A percentile compares a stretch with the other conserved stretches of the same genome.
These are phyloP conservation scores for Naumovozyma dairenensis DNA, from an alignment of 805 yeast species.

Conservation along the genomic window DNA sequence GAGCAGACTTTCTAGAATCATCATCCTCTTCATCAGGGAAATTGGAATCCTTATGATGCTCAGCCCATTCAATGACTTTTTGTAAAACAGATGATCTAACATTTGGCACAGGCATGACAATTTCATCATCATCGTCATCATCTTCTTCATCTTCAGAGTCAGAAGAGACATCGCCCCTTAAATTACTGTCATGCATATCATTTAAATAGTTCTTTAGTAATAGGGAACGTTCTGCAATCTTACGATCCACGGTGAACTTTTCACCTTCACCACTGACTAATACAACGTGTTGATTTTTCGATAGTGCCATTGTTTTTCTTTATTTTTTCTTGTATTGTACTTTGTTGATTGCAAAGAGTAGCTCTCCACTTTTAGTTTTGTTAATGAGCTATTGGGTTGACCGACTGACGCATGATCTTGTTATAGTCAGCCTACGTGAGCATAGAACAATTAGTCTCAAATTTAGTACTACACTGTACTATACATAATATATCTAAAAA, in stretches of 20 bases:
- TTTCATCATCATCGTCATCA: slow-evolving; percentile 56
- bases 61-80: slow-evolving; percentile 94
- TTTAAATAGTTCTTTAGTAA: slow-evolving; percentile 79
- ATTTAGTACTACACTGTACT: no score
- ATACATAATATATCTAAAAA: no score
- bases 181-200: slow-evolving; percentile 49
- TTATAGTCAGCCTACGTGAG: no score
- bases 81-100: slow-evolving; percentile 79
- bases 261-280: slow-evolving; percentile 77
- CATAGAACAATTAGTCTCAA: no score
- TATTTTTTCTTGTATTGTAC: neutral
- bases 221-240: slow-evolving; percentile 79
- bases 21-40: slow-evolving; percentile 77
- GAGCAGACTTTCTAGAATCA: slow-evolving; percentile 78
- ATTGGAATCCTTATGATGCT: slow-evolving; percentile 75
- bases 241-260: slow-evolving; percentile 61
- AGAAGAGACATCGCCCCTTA: slow-evolving; percentile 30
- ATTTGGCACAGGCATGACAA: slow-evolving; percentile 82
- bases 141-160: slow-evolving; percentile 32
- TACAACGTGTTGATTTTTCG: slow-evolving; percentile 29
- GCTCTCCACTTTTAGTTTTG: no score
- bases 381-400: no score
- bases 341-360: no score
- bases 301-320: slow-evolving; percentile 4
- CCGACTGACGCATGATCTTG: no score